Evolutionary conservation across 1,284 basidiomycete species (phyloP), one percentile per base, ranked within the genome.

Genomic region (Rhodotorula mucilaginosa): DNA sequence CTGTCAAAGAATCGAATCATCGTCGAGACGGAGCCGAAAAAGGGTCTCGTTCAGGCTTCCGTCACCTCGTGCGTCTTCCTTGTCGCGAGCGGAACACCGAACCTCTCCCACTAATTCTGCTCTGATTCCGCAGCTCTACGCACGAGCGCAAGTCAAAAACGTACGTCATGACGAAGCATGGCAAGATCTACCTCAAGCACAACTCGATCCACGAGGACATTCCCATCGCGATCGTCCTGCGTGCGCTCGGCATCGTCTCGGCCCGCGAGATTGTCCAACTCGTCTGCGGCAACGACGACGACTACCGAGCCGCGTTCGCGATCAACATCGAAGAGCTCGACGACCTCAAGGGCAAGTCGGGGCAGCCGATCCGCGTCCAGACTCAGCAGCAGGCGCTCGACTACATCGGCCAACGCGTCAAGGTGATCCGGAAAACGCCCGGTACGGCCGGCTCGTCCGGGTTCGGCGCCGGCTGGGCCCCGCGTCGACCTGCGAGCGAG

Each of bases 1-100:
- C 84, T 99, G 79, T 95, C 92, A 85, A 99, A 99, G 85, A 99
- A 99, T 83, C 88, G 97, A 70, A 99, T 99, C 80, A 97, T 99
- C 74, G 96, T 99, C 75, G 97, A 99, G 84, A 90, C 90, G 52
- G 92, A 98, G 82, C 83, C 87, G 12, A 89, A 90, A 60, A 99
- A 99, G 82, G 92, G 92, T 21, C 84, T 92, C 59, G 95, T 98
- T 0, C 93, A 93, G 79, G 95, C 97, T 15, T 96, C 93, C 26
- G 98, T 97, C 82, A 99, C 97, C 61, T 96, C 93, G 90, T 94
- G 79, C 81, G 90, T 85, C 23, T 44, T 47, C 46, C 39, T 44
- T 44, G 39, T n/a, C n/a, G 56, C 29, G 52, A 13, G 10, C 49
- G 46, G 8, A 19, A 10, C n/a, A 3, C 23, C 39, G 18, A 8